Conservation (phyloP, 2,329 filamentous ascomycete genomes). For the Blastomyces parvus region DNA sequence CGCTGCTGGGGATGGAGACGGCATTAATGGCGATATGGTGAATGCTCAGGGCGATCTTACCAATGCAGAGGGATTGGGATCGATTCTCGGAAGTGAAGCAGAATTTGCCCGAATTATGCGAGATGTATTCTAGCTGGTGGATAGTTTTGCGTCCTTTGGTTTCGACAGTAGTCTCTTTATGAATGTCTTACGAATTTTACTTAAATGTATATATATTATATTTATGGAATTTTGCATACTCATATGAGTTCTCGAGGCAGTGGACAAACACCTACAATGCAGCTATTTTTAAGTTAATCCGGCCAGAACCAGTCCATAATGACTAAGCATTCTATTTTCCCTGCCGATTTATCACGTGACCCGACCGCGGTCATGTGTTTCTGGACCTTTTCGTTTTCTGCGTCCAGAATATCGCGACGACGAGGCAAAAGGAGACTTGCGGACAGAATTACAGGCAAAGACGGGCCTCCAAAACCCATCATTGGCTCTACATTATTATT, state of each 20-base stretch:
- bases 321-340: not conserved
- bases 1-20: slow-evolving; percentile 25
- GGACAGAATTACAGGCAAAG: not conserved
- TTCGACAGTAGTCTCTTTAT: not conserved
- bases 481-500: not conserved
- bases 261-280: too few species aligned
- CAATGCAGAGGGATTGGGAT: slow-evolving; percentile 36
- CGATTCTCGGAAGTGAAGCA: slow-evolving; percentile 47
- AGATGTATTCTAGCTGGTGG: slow-evolving; percentile 44
- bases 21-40: slow-evolving; percentile 31
- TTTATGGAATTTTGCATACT: too few species aligned
- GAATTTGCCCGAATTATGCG: slow-evolving; percentile 51
- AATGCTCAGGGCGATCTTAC: slow-evolving; percentile 29
- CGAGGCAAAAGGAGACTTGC: not conserved
- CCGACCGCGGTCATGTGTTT: not conserved
- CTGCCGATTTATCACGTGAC: not conserved
- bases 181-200: not conserved
- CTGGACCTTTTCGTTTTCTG: not conserved
- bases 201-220: too few species aligned
- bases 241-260: too few species aligned
- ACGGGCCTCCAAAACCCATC: not conserved
- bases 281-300: too few species aligned
- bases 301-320: not conserved
- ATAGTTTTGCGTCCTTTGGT: not conserved
- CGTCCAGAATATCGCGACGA: not conserved